Evolutionary conservation across 2,329 filamentous ascomycete species (phyloP).

Genomic region (Rhexocercosporidium sp.): DNA sequence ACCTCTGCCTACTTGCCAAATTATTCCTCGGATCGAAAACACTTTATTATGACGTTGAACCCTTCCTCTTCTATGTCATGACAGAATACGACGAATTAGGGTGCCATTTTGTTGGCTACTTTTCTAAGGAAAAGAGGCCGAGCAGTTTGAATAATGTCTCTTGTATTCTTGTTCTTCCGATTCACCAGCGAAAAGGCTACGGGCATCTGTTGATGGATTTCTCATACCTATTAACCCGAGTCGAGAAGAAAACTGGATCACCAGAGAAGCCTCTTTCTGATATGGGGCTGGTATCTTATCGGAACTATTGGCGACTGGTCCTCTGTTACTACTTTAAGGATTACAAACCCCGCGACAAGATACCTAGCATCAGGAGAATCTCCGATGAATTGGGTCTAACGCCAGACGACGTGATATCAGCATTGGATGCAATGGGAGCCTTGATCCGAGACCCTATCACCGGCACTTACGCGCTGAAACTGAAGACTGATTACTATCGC

Average conservation of each 20-base stretch:
- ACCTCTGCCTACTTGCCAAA: constrained; percentile 93
- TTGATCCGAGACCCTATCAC: constrained; percentile 89
- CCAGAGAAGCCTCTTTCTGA: constrained; percentile 97
- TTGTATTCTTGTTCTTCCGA: constrained; percentile 93
- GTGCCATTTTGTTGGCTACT: constrained; percentile 98
- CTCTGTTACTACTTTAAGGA: constrained; percentile 83
- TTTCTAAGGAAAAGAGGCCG: constrained; percentile 96
- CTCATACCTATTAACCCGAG: constrained; percentile 92
- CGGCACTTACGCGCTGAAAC: constrained; percentile 84
- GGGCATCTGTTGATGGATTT: constrained; percentile 97
- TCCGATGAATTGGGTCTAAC: constrained; percentile 95
- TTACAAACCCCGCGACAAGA: constrained; percentile 56
- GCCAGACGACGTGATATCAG: constrained; percentile 93
- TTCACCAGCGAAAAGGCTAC: constrained; percentile 96
- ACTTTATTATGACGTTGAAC: constrained; percentile 96
- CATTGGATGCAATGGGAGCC: constrained; percentile 86
- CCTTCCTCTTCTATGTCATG: constrained; percentile 96
- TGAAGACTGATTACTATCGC: constrained; percentile 84
- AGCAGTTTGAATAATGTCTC: constrained; percentile 97
- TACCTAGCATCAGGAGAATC: constrained; percentile 68
- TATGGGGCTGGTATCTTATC: constrained; percentile 96
- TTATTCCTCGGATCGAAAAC: constrained; percentile 99
- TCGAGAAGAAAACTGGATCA: constrained; percentile 92
- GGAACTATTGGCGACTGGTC: constrained; percentile 94
- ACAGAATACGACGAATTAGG: constrained; percentile 91